Conservation (phyloP, 1,284 basidiomycete genomes). For the Cutaneotrichosporon dermatis region DNA sequence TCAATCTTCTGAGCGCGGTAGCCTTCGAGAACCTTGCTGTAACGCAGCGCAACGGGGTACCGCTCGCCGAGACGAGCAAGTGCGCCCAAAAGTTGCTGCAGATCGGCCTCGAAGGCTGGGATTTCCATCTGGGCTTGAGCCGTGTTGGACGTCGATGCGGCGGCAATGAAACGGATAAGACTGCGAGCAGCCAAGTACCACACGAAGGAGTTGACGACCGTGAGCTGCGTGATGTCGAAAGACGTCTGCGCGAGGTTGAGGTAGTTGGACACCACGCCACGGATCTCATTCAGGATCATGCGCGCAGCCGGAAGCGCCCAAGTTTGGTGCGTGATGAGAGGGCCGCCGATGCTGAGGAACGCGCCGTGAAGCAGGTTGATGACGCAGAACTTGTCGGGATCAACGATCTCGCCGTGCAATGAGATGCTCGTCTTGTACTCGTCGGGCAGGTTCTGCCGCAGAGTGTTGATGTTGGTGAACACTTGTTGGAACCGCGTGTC, state of each 20-base stretch:
- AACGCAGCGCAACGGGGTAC: conserved; percentile 27
- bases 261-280: conserved; percentile 38
- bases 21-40: conserved; percentile 2
- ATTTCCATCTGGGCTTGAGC: conserved; percentile 21
- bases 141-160: conserved; percentile 28
- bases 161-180: conserved; percentile 34
- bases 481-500: conserved; percentile 30
- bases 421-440: conserved; percentile 30
- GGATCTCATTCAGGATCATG: conserved; percentile 37
- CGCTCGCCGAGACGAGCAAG: conserved; percentile 28
- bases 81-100: conserved; percentile 31
- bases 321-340: conserved; percentile 33
- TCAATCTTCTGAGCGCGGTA: not conserved
- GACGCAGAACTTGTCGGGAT: conserved; percentile 32
- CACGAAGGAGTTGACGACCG: conserved; percentile 14
- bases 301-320: conserved; percentile 36
- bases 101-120: conserved; percentile 36
- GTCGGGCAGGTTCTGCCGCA: conserved; percentile 34
- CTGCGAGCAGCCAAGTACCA: conserved; percentile 29
- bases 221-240: conserved; percentile 39
- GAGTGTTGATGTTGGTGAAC: conserved; percentile 34
- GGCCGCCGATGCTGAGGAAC: conserved; percentile 33
- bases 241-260: conserved; percentile 41
- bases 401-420: conserved; percentile 16
- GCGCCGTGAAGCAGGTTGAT: conserved; percentile 34